phyloP scores from a whole-genome alignment of 345 rosid genomes.

The Microthlaspi erraticum region DNA sequence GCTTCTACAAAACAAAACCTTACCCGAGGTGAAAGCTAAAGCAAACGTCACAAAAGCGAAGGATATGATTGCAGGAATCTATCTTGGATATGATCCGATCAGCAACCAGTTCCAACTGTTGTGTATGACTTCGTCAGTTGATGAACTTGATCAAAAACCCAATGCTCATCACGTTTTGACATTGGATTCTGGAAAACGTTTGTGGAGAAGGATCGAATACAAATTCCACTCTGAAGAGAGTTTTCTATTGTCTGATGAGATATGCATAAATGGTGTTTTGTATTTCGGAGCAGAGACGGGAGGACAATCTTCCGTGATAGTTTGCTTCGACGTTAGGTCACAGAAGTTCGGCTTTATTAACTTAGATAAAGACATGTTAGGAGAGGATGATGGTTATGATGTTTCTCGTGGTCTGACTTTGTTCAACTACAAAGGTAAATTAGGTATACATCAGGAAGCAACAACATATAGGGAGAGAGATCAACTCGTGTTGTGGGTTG shows the following conservation, averaged over 20 bases:
- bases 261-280: conserved; percentile 16
- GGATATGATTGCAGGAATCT: background rate
- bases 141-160: background rate
- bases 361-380: background rate
- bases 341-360: conserved; percentile 12
- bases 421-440: conserved; percentile 15
- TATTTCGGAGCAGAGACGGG: background rate
- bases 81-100: background rate
- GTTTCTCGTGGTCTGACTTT: background rate
- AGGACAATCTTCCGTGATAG: background rate
- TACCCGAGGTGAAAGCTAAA: background rate
- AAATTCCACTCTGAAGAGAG: background rate
- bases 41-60: no score
- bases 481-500: no score
- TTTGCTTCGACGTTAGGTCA: conserved; percentile 1
- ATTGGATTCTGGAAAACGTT: conserved; percentile 1
- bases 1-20: background rate
- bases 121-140: background rate
- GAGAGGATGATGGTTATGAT: background rate
- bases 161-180: conserved; percentile 20
- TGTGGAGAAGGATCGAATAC: conserved; percentile 3
- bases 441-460: background rate
- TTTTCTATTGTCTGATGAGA: background rate
- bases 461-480: no score
- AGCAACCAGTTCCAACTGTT: conserved; percentile 4